Evolutionary conservation across 306 rosid genomes (phyloP).

Genomic region (Ceratonia siliqua): DNA sequence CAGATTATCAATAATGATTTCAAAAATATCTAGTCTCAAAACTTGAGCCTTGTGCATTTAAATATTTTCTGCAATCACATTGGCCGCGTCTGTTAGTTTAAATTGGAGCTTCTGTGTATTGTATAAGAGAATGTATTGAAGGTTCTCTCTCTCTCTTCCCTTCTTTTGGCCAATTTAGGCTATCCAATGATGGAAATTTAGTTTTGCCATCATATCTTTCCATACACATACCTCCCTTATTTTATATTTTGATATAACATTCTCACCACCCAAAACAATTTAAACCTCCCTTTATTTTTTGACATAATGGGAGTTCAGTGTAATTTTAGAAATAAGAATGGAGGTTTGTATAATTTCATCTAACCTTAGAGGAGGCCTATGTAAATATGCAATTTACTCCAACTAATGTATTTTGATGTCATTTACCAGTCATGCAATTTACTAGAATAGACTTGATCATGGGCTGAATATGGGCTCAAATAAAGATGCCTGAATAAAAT

Average conservation of each 20-base stretch:
- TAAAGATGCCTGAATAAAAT: too few relatives aligned
- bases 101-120: not conserved
- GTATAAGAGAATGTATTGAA: not conserved
- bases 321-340: not conserved
- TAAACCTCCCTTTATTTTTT: not conserved
- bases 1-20: constrained; percentile 24
- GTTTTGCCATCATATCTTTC: not conserved
- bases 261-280: not conserved
- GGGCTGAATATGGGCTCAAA: too few relatives aligned
- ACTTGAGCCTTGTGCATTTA: not conserved
- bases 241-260: not conserved
- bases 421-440: not conserved
- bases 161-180: constrained; percentile 11
- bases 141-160: not conserved
- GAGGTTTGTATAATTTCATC: not conserved
- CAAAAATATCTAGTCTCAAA: constrained; percentile 4
- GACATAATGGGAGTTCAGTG: not conserved
- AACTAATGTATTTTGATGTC: not conserved
- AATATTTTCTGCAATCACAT: not conserved
- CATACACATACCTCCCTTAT: not conserved
- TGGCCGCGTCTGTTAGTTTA: not conserved
- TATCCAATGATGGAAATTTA: not conserved
- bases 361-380: not conserved
- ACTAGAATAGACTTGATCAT: too few relatives aligned
- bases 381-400: too few relatives aligned